Percentiles rank a stretch among this genome's conserved stretches.
Conservation (phyloP, 495 filamentous ascomycete species). For the Penicillium flavigenum region DNA sequence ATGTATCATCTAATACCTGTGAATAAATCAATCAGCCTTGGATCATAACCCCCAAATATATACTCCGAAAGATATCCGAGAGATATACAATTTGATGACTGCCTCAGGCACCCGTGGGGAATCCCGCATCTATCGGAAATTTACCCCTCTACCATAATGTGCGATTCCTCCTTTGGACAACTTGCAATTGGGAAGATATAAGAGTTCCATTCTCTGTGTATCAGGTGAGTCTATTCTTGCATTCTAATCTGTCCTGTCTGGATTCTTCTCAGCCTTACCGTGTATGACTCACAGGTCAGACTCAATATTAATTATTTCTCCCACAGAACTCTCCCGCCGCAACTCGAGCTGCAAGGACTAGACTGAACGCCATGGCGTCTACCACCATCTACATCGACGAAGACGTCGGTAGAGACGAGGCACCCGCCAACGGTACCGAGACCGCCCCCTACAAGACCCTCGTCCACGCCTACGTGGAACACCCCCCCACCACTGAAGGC, state of each 20-base stretch:
- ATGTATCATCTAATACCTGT: not conserved
- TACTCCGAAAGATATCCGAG: conserved; percentile 4
- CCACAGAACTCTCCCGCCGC: conserved; percentile 5
- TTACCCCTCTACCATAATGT: conserved; percentile 42
- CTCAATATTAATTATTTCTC: conserved; percentile 5
- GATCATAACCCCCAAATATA: not conserved
- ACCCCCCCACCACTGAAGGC: conserved; percentile 55
- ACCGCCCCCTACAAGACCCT: conserved; percentile 77
- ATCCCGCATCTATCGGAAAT: conserved; percentile 30
- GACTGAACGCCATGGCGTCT: conserved; percentile 40
- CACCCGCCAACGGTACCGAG: conserved; percentile 66
- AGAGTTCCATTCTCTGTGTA: conserved; percentile 12
- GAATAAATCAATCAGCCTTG: not conserved
- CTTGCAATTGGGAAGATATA: conserved; percentile 20
- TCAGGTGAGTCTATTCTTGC: conserved; percentile 4
- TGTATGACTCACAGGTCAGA: conserved; percentile 17
- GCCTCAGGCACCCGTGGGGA: conserved; percentile 41
- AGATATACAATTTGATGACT: conserved; percentile 7
- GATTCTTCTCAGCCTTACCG: not conserved
- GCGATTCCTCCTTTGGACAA: conserved; percentile 24
- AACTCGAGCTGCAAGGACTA: conserved; percentile 6
- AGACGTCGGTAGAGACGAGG: conserved; percentile 69
- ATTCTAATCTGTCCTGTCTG: conserved; percentile 3
- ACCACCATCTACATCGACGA: conserved; percentile 71
- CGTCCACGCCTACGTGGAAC: conserved; percentile 71